phyloP scores from a whole-genome alignment of 169 alveolate species.

The Ichthyophthirius multifiliis region DNA sequence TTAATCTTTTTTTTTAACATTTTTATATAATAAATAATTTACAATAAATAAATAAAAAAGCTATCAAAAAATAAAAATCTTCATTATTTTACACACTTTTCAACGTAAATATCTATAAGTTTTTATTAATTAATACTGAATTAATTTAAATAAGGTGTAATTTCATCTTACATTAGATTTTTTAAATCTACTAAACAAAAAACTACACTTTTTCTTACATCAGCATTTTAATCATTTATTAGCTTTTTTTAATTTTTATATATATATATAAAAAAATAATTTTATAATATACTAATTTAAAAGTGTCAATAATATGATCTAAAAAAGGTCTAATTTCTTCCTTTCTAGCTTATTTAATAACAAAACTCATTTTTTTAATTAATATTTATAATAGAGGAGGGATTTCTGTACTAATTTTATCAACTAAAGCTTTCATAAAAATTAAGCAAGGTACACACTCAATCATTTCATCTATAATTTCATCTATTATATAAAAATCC shows the following conservation, averaged over 20 bases:
- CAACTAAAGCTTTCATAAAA: constrained; percentile 4
- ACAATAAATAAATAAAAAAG: no score
- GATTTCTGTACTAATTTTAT: not conserved
- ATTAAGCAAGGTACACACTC: constrained; percentile 7
- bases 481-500: constrained; percentile 4
- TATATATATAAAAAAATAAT: not conserved
- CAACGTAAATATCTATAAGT: constrained; percentile 1
- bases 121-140: constrained; percentile 12
- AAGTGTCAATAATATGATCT: constrained; percentile 6
- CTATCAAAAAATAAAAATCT: no score
- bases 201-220: constrained; percentile 13
- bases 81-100: not conserved
- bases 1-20: no score
- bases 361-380: constrained; percentile 2
- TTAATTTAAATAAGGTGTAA: not conserved
- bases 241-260: not conserved
- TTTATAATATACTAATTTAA: constrained; percentile 6
- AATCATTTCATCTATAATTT: constrained; percentile 7
- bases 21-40: no score
- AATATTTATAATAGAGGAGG: constrained; percentile 11
- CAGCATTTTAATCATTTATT: constrained; percentile 7
- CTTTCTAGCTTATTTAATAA: constrained; percentile 1
- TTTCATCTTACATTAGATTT: not conserved
- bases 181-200: constrained; percentile 14
- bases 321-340: constrained; percentile 7